Conservation (phyloP, 148 eudicot genomes). For the Nepenthes gracilis region DNA sequence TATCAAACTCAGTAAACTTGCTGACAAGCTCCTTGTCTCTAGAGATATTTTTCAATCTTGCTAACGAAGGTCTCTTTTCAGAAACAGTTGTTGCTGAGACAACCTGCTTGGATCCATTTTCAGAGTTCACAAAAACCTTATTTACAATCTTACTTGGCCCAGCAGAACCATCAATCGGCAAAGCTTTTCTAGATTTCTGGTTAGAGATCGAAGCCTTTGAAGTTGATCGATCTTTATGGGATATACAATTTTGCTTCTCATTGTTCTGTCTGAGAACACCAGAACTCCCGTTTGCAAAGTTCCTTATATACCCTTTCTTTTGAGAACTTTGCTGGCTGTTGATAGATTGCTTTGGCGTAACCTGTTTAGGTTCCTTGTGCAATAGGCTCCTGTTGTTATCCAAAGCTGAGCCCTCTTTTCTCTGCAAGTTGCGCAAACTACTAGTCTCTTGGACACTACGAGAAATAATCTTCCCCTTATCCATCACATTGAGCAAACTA, state of each 20-base stretch:
- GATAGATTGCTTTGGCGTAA: slow-evolving; percentile 13
- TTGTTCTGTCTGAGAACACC: slow-evolving; percentile 57
- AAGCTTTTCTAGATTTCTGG: slow-evolving; percentile 32
- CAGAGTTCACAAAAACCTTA: slow-evolving; percentile 38
- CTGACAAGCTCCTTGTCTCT: slow-evolving; percentile 26
- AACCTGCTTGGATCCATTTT: slow-evolving; percentile 31
- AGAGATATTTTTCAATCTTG: slow-evolving; percentile 34
- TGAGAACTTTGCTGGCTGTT: slow-evolving; percentile 24
- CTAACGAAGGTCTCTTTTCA: slow-evolving; percentile 29
- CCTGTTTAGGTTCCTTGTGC: slow-evolving; percentile 35
- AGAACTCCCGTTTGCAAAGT: slow-evolving; percentile 25
- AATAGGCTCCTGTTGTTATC: slow-evolving; percentile 26
- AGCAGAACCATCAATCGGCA: slow-evolving; percentile 21
- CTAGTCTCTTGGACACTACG: slow-evolving; percentile 18
- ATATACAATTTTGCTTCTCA: slow-evolving; percentile 64
- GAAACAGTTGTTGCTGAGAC: slow-evolving; percentile 22
- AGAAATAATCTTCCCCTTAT: slow-evolving; percentile 41
- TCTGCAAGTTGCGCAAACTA: slow-evolving; percentile 23
- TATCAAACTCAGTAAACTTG: slow-evolving; percentile 20
- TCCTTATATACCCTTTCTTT: slow-evolving; percentile 28
- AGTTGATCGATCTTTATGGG: slow-evolving; percentile 23
- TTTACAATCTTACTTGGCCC: slow-evolving; percentile 42
- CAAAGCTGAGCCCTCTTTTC: slow-evolving; percentile 27
- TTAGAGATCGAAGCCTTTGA: slow-evolving; percentile 30
- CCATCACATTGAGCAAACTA: slow-evolving; percentile 29